Conservation (phyloP, 2,329 filamentous ascomycete genomes). For the Paracoccidioides brasiliensis region DNA sequence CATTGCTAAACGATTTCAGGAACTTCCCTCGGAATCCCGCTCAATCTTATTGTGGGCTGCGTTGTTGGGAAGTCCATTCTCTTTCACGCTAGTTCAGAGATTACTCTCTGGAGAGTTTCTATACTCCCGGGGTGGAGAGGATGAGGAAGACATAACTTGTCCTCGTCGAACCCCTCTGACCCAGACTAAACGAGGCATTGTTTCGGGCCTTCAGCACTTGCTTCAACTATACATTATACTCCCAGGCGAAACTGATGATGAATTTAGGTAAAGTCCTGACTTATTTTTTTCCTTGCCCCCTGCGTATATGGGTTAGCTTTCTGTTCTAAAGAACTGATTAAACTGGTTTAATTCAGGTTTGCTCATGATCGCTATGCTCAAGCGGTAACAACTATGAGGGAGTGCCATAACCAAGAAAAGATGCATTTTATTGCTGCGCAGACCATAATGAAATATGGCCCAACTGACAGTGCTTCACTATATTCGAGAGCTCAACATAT, state of each 20-base stretch:
- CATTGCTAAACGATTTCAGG: slow-evolving; percentile 61
- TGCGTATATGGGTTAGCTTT: neutral
- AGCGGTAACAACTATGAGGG: slow-evolving; percentile 55
- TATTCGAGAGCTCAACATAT: slow-evolving; percentile 73
- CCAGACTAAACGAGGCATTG: slow-evolving; percentile 50
- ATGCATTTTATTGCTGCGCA: slow-evolving; percentile 90
- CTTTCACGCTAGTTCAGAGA: slow-evolving; percentile 65
- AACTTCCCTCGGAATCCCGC: slow-evolving; percentile 60
- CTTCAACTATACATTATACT: slow-evolving; percentile 71
- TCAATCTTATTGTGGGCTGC: slow-evolving; percentile 78
- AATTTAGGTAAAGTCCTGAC: slow-evolving; percentile 45
- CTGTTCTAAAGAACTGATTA: neutral
- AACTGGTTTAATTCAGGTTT: slow-evolving; percentile 41
- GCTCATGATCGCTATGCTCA: slow-evolving; percentile 77
- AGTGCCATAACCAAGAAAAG: slow-evolving; percentile 52
- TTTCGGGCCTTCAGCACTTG: slow-evolving; percentile 66
- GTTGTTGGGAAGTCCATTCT: slow-evolving; percentile 68
- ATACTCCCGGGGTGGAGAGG: slow-evolving; percentile 38
- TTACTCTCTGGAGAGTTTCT: slow-evolving; percentile 65
- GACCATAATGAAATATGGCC: slow-evolving; percentile 59
- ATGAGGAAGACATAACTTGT: slow-evolving; percentile 23
- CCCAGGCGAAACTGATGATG: slow-evolving; percentile 69
- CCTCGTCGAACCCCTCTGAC: slow-evolving; percentile 35
- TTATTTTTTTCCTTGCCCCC: neutral
- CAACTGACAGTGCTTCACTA: slow-evolving; percentile 46